Conservation (phyloP, 1,284 basidiomycete species). For the Sphagnurus paluster region DNA sequence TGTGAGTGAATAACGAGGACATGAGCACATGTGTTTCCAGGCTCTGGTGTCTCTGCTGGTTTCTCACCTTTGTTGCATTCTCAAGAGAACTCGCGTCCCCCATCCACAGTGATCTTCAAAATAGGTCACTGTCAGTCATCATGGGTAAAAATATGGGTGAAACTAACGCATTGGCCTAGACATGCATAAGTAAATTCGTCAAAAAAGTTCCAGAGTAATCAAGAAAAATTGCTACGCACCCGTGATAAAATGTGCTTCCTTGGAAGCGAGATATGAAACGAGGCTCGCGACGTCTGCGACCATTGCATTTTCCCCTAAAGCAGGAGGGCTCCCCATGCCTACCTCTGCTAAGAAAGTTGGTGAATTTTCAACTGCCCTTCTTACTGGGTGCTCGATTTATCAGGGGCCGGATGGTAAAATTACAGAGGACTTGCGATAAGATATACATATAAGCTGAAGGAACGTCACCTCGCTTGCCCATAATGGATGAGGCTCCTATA, state of each 20-base stretch:
- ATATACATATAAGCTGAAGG: neutral
- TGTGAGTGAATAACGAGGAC: too few relatives aligned
- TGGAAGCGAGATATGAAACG: constrained; percentile 19
- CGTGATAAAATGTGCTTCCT: constrained; percentile 18
- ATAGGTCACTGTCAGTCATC: too few relatives aligned
- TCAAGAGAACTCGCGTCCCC: too few relatives aligned
- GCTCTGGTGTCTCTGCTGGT: too few relatives aligned
- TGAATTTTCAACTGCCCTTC: neutral
- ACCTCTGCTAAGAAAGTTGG: too few relatives aligned
- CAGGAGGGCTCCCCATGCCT: constrained; percentile 3
- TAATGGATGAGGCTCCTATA: constrained; percentile 18
- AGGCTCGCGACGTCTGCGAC: constrained; percentile 17
- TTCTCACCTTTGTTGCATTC: too few relatives aligned
- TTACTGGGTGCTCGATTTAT: too few relatives aligned
- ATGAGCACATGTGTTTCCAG: too few relatives aligned
- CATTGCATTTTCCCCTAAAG: constrained; percentile 14
- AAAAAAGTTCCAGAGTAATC: neutral
- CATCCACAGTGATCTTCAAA: too few relatives aligned
- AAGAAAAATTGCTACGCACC: constrained; percentile 5
- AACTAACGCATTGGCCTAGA: constrained; percentile 15
- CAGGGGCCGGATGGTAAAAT: neutral
- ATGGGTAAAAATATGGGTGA: too few relatives aligned
- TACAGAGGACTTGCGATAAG: neutral
- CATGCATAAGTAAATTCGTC: too few relatives aligned
- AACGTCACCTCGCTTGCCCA: constrained; percentile 14